These are phyloP conservation scores for Berkeleyomyces rouxiae DNA, from an alignment of 2,329 filamentous ascomycete genomes.

Conservation along the genomic window DNA sequence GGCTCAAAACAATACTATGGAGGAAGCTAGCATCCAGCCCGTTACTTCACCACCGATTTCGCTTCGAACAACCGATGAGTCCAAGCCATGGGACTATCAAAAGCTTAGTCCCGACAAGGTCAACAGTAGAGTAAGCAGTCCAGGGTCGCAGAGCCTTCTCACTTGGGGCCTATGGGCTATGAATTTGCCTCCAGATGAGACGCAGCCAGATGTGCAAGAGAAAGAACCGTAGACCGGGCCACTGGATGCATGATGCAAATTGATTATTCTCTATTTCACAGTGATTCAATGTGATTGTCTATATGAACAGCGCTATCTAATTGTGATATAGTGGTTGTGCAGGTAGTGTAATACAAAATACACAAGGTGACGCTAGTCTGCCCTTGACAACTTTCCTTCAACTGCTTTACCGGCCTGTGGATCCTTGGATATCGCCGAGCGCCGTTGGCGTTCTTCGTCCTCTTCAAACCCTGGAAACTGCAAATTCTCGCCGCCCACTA, in stretches of 20 bases:
- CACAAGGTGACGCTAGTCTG: background rate
- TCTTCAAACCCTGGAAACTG: background rate
- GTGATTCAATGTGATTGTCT: background rate
- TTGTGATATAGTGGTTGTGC: background rate
- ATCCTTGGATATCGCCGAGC: background rate
- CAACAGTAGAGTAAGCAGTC: background rate
- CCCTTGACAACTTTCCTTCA: background rate
- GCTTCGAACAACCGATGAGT: constrained; percentile 21
- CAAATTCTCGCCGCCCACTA: background rate
- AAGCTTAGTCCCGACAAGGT: constrained; percentile 3
- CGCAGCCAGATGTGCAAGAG: background rate
- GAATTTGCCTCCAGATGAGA: background rate
- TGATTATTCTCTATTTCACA: background rate
- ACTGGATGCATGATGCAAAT: background rate
- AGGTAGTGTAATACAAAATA: background rate
- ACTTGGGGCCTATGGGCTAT: background rate
- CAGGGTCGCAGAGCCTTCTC: background rate
- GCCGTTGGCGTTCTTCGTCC: background rate
- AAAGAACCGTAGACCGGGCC: background rate
- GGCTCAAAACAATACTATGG: too few species aligned
- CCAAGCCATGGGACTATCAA: background rate
- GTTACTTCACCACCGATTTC: background rate
- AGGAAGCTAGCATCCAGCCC: background rate
- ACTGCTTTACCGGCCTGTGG: background rate
- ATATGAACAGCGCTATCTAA: background rate